Evolutionary conservation across 345 rosid genomes (phyloP), one percentile per base, ranked within the genome.

Genomic region (Gynandropsis gynandra): DNA sequence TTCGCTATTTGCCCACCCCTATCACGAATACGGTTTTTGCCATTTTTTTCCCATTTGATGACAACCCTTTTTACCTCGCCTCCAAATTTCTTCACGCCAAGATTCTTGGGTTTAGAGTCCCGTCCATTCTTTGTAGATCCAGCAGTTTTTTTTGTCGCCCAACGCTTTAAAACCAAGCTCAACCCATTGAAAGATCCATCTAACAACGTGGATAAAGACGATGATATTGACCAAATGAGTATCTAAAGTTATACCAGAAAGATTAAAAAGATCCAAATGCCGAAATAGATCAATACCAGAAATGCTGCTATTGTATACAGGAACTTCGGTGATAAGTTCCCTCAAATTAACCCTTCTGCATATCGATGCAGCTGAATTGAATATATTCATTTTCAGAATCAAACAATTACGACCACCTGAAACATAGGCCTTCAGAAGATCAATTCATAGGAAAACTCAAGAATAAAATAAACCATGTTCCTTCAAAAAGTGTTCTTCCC

Each of bases 81-180:
- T 33, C 98, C 94, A n/a, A 79, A 92, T 42, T 87, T 85, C 83
- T 87, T 87, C 27, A 85, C 95, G 7, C 90, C 98, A n/a, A 92
- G 94, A 56, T 77, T 68, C 81, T 85, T 85, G 16, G 97, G 94
- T 41, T 77, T 74, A 0, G 95, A 85, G 72, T 80, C 94, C 16
- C 98, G 73, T 36, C 81, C 94, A 16, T 92, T 92, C 80, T 82
- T 87, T 0, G 97, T 82, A 29, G 94, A 87, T 32, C 98, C 97
- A 38, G 90, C 93, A 0, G 77, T 61, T 63, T 75, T 87, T 61
- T 87, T 87, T 3, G 94, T 78, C 72, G 95, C 95, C 95, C 94
- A 92, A 10, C 88, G 81, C 72, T 76, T 69, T 9, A 87, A 63
- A 58, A 82, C 71, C 70, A 92, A 66, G 60, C 75, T 81, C 57